Base-by-base conservation (phyloP, 345 rosid genomes). In the Viola odorata region DNA sequence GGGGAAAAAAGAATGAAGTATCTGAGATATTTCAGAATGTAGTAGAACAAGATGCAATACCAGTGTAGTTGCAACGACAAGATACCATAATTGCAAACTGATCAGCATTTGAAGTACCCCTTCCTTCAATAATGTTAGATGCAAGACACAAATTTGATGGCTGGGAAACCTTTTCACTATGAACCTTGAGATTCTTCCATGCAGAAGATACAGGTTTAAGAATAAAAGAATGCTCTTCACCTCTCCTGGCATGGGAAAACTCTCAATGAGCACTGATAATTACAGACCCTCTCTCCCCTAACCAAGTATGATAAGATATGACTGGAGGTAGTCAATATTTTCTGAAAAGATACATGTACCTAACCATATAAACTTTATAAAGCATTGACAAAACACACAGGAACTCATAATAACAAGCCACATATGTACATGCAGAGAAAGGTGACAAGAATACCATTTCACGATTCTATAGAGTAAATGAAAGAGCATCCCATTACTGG, bases 211-310 rank as follows among this genome's bases (percentile, higher is more conserved):
- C 83, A 51, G 95, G 96, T 74, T 85, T 95, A 68, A 95, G 80
- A 36, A 95, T 85, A 74, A 95, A 95, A 47, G 99, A 91, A 72
- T 91, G 99, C 71, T 88, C 97, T 75, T 91, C 99, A 72, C 96
- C 91, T 76, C 80, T 88, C 99, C 99, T 95, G 85, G 71, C 72
- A 75, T 41, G 42, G 51, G 57, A 70, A 41, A 62, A 68, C 37
- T 37, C 45, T 51, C 44, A 48, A 66, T 66, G 55, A 79, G 74
- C 55, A 50, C 41, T 62, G 23, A 5, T 53, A 9, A 37, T 39
- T 8, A 53, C 37, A 6, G 10, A 50, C 32, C 2, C 32, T 23
- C 32, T 23, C 32, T 23, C 32, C 32, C 32, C 32, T 23, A 23
- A 23, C 32, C 32, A 23, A 23, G 32, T 23, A 23, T 23, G 32